Evolutionary conservation across 495 filamentous ascomycete species (phyloP).

Genomic region (Daldinia vernicosa): DNA sequence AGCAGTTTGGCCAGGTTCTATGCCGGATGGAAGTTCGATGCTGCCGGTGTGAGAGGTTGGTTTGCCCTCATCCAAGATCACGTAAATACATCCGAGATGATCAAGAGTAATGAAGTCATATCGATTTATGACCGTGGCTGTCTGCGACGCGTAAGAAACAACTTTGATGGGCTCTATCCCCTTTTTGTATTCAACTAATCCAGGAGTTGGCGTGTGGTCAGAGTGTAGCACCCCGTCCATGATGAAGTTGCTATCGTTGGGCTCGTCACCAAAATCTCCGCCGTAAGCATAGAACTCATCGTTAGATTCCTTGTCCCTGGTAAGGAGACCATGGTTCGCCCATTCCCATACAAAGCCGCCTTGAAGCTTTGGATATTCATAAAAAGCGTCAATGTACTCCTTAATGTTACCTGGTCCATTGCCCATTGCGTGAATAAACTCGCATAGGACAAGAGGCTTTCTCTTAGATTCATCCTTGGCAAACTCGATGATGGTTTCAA

Average conservation of each 20-base stretch:
- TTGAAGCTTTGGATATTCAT: slow-evolving; percentile 64
- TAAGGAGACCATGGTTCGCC: slow-evolving; percentile 73
- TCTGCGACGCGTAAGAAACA: slow-evolving; percentile 31
- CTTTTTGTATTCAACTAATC: slow-evolving; percentile 68
- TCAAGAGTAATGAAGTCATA: slow-evolving; percentile 63
- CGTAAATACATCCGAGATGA: slow-evolving; percentile 50
- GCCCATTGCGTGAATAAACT: slow-evolving; percentile 77
- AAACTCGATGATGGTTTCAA: slow-evolving; percentile 60
- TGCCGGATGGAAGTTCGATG: slow-evolving; percentile 30
- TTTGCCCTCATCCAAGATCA: slow-evolving; percentile 39
- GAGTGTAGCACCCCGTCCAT: slow-evolving; percentile 71
- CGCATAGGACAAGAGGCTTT: slow-evolving; percentile 70
- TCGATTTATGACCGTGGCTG: slow-evolving; percentile 54
- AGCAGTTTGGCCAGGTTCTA: slow-evolving; percentile 33
- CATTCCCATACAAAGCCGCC: slow-evolving; percentile 80
- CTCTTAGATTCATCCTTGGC: slow-evolving; percentile 56
- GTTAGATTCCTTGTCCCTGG: slow-evolving; percentile 57
- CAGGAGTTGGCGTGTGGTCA: slow-evolving; percentile 67
- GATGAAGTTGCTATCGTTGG: slow-evolving; percentile 71
- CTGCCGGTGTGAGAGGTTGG: slow-evolving; percentile 24
- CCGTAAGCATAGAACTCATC: slow-evolving; percentile 70
- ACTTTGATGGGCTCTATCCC: slow-evolving; percentile 64
- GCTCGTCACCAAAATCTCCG: slow-evolving; percentile 72
- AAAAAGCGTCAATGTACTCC: slow-evolving; percentile 71
- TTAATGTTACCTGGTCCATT: slow-evolving; percentile 73